These are phyloP conservation scores for Beauveria bassiana DNA, from an alignment of 2,329 filamentous ascomycete genomes.

Conservation along the genomic window DNA sequence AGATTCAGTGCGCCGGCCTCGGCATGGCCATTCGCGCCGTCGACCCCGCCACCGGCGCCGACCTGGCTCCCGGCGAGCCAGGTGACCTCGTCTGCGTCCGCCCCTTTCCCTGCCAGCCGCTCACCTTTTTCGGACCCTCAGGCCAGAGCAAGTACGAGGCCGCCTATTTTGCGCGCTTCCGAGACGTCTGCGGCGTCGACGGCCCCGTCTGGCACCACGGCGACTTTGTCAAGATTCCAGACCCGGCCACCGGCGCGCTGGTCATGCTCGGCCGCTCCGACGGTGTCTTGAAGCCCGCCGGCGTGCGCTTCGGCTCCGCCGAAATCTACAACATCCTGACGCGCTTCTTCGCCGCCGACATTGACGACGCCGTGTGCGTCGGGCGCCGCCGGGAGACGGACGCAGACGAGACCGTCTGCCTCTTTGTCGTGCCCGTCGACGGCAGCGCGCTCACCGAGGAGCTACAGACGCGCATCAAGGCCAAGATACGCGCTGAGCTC, in stretches of 20 bases:
- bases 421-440: constrained; percentile 74
- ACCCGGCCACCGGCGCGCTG: constrained; percentile 65
- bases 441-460: constrained; percentile 49
- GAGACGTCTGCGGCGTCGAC: constrained; percentile 29
- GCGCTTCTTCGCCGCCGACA: constrained; percentile 66
- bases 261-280: constrained; percentile 90
- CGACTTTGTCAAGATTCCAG: constrained; percentile 68
- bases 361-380: constrained; percentile 84
- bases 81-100: constrained; percentile 83
- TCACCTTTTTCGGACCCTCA: constrained; percentile 71
- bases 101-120: constrained; percentile 85
- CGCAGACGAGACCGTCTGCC: constrained; percentile 74
- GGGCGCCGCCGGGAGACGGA: constrained; percentile 66
- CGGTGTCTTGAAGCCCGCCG: constrained; percentile 85
- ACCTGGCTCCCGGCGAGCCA: constrained; percentile 54
- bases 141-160: constrained; percentile 66
- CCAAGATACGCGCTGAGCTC: constrained; percentile 64
- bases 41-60: constrained; percentile 48
- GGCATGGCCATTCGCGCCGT: constrained; percentile 68
- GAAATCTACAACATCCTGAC: constrained; percentile 96
- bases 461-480: constrained; percentile 56
- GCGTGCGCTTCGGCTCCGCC: constrained; percentile 84
- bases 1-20: constrained; percentile 70
- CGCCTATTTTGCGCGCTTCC: constrained; percentile 84
- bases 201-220: constrained; percentile 80